A percentile compares a stretch with the other conserved stretches of the same genome.
Conservation (phyloP, 202 grass and related monocot genomes). For the Dendrocalamus latiflorus region DNA sequence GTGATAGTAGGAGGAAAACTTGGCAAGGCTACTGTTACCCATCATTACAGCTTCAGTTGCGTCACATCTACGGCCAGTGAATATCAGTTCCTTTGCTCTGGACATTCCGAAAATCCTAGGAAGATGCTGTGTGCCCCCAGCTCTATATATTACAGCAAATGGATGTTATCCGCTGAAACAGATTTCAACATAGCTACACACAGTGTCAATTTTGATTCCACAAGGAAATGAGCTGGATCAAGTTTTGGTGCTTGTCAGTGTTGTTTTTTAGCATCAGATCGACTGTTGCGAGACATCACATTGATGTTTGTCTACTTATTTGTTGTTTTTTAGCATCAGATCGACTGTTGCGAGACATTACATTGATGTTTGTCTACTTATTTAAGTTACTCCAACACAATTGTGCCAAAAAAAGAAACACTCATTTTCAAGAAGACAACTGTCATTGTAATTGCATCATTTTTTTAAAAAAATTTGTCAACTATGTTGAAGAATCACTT, state of each 20-base stretch:
- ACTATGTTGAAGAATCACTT: neutral
- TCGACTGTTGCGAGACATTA: neutral
- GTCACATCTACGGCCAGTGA: too few relatives aligned
- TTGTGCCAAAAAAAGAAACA: too few relatives aligned
- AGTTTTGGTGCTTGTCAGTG: neutral
- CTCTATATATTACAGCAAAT: slow-evolving; percentile 27
- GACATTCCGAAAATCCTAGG: slow-evolving; percentile 67
- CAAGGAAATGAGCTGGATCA: neutral
- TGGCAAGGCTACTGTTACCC: slow-evolving; percentile 24
- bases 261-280: too few relatives aligned
- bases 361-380: neutral
- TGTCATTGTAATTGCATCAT: neutral
- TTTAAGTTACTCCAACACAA: neutral
- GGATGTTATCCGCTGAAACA: neutral
- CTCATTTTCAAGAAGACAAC: neutral
- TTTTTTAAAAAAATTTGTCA: neutral
- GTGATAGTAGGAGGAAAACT: neutral
- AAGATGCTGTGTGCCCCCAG: slow-evolving; percentile 70
- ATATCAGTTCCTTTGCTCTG: slow-evolving; percentile 71
- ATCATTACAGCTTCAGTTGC: too few relatives aligned
- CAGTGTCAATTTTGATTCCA: neutral
- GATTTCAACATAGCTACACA: neutral
- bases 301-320: too few relatives aligned
- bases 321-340: slow-evolving; percentile 8
- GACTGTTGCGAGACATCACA: too few relatives aligned